Conservation (phyloP, 2,329 filamentous ascomycete genomes). For the Monosporascus cannonballus region DNA sequence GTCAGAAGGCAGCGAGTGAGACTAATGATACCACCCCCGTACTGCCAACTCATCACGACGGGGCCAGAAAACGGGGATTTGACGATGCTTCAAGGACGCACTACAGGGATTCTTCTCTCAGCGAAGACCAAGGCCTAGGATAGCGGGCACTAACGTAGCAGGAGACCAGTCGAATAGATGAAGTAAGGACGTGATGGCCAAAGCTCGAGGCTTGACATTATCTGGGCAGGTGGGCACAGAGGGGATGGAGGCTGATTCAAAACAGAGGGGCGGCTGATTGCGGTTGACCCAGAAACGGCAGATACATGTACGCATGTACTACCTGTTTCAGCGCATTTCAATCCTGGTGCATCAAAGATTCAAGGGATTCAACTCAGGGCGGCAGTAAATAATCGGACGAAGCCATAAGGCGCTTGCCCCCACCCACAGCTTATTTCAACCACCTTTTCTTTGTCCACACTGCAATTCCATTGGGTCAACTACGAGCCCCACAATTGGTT, state of each 20-base stretch:
- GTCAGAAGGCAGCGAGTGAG: neutral
- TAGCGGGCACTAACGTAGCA: neutral
- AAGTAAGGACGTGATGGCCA: neutral
- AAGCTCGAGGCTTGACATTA: neutral
- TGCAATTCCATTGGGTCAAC: no score
- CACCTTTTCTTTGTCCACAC: no score
- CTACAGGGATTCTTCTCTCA: neutral
- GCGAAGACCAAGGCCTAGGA: neutral
- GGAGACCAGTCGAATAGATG: neutral
- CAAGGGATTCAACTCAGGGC: no score
- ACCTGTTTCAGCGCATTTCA: no score
- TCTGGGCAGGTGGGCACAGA: neutral
- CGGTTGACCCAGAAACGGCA: neutral
- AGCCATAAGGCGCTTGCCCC: no score
- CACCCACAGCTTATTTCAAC: no score
- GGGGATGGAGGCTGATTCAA: neutral
- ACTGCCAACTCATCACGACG: neutral
- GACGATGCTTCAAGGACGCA: neutral
- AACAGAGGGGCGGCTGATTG: neutral
- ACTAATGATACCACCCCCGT: neutral
- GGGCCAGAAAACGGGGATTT: neutral
- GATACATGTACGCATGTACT: neutral
- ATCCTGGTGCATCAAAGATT: no score
- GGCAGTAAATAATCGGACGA: no score
- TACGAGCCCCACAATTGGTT: no score